Percentiles rank a stretch among this genome's conserved stretches.
phyloP scores from a whole-genome alignment of 345 rosid species.

The Lepidium africanum region DNA sequence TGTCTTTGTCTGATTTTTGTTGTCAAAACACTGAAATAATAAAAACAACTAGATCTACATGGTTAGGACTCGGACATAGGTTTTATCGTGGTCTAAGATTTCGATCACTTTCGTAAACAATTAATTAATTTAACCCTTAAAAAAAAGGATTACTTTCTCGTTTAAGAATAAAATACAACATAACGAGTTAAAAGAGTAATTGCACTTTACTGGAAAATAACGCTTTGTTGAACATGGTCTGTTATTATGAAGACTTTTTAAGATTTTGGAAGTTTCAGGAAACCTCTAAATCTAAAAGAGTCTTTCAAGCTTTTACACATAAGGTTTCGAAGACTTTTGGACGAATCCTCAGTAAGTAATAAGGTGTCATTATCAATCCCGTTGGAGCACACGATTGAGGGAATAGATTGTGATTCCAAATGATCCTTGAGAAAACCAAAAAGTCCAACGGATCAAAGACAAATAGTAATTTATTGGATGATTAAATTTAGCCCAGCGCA shows the following conservation, averaged over 20 bases:
- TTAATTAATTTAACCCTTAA: background rate
- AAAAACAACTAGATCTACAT: background rate
- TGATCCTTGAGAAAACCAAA: too few species aligned
- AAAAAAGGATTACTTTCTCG: background rate
- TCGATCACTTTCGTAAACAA: background rate
- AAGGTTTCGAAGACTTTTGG: background rate
- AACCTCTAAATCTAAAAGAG: background rate
- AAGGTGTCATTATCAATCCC: background rate
- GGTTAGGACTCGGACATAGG: constrained; percentile 13
- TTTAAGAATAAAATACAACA: too few species aligned
- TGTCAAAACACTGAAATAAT: background rate
- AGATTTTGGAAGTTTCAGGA: background rate
- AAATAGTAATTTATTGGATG: too few species aligned
- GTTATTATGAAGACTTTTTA: background rate
- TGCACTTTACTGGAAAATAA: background rate
- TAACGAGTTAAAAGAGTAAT: background rate
- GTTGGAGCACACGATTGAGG: background rate
- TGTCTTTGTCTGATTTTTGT: constrained; percentile 1
- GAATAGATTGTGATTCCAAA: too few species aligned
- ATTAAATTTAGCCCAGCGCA: too few species aligned
- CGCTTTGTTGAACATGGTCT: background rate
- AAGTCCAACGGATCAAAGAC: too few species aligned
- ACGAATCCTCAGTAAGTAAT: background rate
- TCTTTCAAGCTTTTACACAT: background rate
- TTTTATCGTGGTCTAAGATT: background rate